Conservation (phyloP, 1,284 basidiomycete genomes). For the Rugosomyces carneus region DNA sequence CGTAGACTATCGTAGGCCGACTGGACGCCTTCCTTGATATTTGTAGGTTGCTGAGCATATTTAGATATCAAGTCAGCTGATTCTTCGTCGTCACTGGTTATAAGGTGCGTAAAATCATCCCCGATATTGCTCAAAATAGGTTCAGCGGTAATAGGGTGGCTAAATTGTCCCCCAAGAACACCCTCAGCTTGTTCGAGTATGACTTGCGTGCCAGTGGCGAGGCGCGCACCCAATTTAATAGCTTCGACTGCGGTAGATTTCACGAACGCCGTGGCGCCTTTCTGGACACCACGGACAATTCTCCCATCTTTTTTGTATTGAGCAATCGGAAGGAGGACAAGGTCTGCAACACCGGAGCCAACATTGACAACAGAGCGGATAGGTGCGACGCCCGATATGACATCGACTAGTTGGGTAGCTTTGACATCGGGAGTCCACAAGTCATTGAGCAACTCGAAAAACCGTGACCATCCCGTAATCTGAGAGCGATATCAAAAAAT, state of each 20-base stretch:
- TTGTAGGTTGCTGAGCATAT: conserved; percentile 86
- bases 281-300: conserved; percentile 90
- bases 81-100: conserved; percentile 39
- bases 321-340: conserved; percentile 92
- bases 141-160: conserved; percentile 59
- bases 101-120: conserved; percentile 20
- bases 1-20: conserved; percentile 84
- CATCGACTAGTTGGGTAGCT: conserved; percentile 94
- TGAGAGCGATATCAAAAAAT: conserved; percentile 25
- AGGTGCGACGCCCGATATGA: conserved; percentile 95
- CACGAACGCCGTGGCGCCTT: conserved; percentile 88
- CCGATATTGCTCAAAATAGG: conserved; percentile 40
- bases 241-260: conserved; percentile 93
- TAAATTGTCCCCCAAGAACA: conserved; percentile 81
- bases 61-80: conserved; percentile 63
- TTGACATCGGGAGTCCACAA: conserved; percentile 99
- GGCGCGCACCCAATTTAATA: conserved; percentile 87
- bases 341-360: conserved; percentile 92
- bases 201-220: conserved; percentile 96
- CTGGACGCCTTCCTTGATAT: conserved; percentile 84
- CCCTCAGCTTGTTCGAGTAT: conserved; percentile 93
- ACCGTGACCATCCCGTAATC: conserved; percentile 84
- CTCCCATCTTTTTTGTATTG: conserved; percentile 97
- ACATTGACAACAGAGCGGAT: conserved; percentile 96
- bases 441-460: conserved; percentile 91